Percentiles rank a stretch among this genome's conserved stretches.
Evolutionary conservation across 164 flowering plant species (phyloP).

Genomic region (Berberis vulgaris): DNA sequence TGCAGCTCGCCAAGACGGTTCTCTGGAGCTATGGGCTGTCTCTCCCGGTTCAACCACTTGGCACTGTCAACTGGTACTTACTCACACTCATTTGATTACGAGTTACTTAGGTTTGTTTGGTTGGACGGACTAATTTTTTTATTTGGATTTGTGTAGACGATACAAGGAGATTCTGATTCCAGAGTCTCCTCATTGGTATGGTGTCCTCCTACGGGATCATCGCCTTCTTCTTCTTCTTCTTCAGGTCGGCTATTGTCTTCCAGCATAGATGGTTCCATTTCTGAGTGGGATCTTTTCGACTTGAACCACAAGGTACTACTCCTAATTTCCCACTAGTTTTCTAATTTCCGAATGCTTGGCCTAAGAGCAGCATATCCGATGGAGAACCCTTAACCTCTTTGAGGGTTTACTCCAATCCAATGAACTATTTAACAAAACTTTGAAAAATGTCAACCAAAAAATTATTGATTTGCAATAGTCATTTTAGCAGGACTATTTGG

Average conservation of each 20-base stretch:
- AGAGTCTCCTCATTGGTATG: conserved; percentile 67
- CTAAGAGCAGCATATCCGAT: no score
- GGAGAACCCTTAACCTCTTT: no score
- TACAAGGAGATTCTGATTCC: conserved; percentile 59
- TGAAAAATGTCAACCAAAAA: no score
- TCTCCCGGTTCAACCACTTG: conserved; percentile 92
- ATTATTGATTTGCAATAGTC: no score
- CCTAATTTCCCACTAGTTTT: neutral
- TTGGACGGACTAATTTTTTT: neutral
- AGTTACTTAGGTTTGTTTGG: neutral
- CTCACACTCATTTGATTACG: neutral
- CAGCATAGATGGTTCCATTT: conserved; percentile 67
- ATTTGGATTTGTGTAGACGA: conserved; percentile 33
- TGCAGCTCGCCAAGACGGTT: conserved; percentile 89
- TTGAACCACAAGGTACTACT: conserved; percentile 49
- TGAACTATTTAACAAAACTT: no score
- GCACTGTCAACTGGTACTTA: conserved; percentile 87
- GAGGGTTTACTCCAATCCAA: no score
- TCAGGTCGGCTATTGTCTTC: conserved; percentile 57
- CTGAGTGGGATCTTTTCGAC: conserved; percentile 76
- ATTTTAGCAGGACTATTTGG: no score
- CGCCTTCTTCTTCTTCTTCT: no score
- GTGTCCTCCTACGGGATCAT: conserved; percentile 33
- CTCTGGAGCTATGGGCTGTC: conserved; percentile 93
- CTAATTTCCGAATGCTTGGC: no score